Evolutionary conservation across 2,329 filamentous ascomycete species (phyloP).

Genomic region (Cercospora sp.): DNA sequence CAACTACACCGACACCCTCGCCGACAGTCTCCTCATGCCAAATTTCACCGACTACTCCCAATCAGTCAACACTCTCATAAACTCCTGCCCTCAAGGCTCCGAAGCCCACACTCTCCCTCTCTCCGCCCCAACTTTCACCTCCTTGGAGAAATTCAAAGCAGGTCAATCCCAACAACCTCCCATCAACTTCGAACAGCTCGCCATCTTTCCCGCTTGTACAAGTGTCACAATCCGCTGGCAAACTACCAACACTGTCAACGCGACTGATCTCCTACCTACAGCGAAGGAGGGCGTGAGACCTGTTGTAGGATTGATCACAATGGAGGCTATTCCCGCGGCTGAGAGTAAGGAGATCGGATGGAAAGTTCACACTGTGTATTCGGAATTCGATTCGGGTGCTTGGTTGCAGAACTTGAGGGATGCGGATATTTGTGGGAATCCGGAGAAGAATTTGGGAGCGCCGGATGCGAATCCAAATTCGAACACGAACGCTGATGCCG

Average conservation of each 20-base stretch:
- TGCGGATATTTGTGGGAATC: conserved; percentile 29
- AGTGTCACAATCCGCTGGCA: conserved; percentile 37
- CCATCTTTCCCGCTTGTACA: conserved; percentile 35
- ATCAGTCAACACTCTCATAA: conserved; percentile 40
- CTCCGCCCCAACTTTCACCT: conserved; percentile 33
- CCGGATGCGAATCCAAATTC: neutral
- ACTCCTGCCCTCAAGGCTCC: conserved; percentile 35
- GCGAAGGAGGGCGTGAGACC: conserved; percentile 21
- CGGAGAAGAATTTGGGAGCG: conserved; percentile 11
- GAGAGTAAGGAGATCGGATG: conserved; percentile 28
- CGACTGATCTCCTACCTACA: conserved; percentile 18
- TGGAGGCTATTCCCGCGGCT: conserved; percentile 24
- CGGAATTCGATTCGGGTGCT: conserved; percentile 38
- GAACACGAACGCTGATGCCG: neutral
- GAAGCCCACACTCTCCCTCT: conserved; percentile 30
- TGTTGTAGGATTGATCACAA: conserved; percentile 34
- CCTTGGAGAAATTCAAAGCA: conserved; percentile 31
- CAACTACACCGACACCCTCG: conserved; percentile 31
- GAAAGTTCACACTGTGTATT: conserved; percentile 35
- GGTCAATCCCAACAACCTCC: conserved; percentile 37
- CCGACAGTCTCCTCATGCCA: conserved; percentile 28
- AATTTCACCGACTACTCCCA: conserved; percentile 40
- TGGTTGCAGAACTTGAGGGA: conserved; percentile 37
- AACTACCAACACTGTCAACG: conserved; percentile 35
- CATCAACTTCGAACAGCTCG: conserved; percentile 37